Percentiles rank a stretch among this genome's conserved stretches.
Conservation (phyloP, 352 stramenopile genomes). For the Pythium diclinum region DNA sequence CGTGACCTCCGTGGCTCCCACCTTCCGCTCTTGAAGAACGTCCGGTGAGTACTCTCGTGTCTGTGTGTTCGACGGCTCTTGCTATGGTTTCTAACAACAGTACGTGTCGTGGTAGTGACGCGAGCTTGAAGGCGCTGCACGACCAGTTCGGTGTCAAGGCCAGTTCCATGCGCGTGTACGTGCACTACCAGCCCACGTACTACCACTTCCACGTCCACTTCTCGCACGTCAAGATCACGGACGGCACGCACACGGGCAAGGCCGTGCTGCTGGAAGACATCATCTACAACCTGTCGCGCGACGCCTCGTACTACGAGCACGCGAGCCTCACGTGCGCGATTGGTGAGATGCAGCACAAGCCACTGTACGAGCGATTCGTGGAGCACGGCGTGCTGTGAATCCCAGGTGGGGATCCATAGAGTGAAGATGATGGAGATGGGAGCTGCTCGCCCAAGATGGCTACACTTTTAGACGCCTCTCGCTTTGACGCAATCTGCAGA, state of each 20-base stretch:
- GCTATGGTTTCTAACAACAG: background rate
- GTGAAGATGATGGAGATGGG: background rate
- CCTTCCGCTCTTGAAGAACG: conserved; percentile 63
- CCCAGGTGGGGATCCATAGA: background rate
- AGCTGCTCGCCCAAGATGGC: background rate
- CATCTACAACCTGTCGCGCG: conserved; percentile 71
- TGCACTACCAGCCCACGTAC: conserved; percentile 89
- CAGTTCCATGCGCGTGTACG: conserved; percentile 73
- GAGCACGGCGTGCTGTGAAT: conserved; percentile 44
- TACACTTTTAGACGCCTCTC: background rate
- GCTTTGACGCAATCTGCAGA: background rate
- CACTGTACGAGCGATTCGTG: conserved; percentile 60
- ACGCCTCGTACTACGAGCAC: conserved; percentile 67
- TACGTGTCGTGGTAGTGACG: conserved; percentile 36
- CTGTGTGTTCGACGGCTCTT: background rate
- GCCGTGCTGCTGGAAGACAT: conserved; percentile 82
- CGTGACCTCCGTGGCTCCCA: conserved; percentile 68
- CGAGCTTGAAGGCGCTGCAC: conserved; percentile 46
- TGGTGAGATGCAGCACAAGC: conserved; percentile 80
- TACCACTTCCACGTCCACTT: conserved; percentile 89
- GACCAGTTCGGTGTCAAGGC: conserved; percentile 50
- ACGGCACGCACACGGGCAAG: conserved; percentile 75
- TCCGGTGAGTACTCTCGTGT: conserved; percentile 39
- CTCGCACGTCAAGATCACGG: conserved; percentile 78
- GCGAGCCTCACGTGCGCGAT: conserved; percentile 73